phyloP scores from a whole-genome alignment of 352 stramenopile genomes.

The Blastocystis sp. region DNA sequence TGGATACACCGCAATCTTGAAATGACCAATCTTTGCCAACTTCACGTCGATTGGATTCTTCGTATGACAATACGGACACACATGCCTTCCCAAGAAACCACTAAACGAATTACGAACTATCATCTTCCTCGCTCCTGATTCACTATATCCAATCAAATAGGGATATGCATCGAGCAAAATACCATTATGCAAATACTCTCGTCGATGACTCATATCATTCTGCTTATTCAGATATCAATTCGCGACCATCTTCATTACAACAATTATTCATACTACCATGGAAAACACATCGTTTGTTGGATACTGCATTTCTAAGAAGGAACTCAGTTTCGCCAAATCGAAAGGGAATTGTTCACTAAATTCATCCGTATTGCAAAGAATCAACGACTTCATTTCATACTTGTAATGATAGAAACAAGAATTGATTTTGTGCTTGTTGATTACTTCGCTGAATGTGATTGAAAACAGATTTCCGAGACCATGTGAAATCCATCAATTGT shows the following conservation, averaged over 20 bases:
- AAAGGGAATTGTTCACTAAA: constrained; percentile 16
- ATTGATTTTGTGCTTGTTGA: background rate
- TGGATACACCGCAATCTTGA: background rate
- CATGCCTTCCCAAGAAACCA: background rate
- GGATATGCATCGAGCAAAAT: constrained; percentile 1
- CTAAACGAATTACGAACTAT: background rate
- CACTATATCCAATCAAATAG: background rate
- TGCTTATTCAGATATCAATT: background rate
- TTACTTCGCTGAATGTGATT: background rate
- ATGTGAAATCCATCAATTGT: background rate
- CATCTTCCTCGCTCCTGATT: background rate
- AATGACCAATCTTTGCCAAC: background rate
- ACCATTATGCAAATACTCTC: background rate
- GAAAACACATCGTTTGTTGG: background rate
- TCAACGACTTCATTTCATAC: background rate
- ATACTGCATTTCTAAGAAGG: background rate
- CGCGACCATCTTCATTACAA: background rate
- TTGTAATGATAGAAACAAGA: constrained; percentile 33
- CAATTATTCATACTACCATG: background rate
- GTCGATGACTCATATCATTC: background rate
- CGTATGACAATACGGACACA: background rate
- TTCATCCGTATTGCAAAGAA: constrained; percentile 47
- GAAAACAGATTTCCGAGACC: background rate
- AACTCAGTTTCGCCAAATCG: background rate
- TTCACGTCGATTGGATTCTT: background rate